Evolutionary conservation across 179 eudicot species (phyloP).

Genomic region (Spergularia azorica): DNA sequence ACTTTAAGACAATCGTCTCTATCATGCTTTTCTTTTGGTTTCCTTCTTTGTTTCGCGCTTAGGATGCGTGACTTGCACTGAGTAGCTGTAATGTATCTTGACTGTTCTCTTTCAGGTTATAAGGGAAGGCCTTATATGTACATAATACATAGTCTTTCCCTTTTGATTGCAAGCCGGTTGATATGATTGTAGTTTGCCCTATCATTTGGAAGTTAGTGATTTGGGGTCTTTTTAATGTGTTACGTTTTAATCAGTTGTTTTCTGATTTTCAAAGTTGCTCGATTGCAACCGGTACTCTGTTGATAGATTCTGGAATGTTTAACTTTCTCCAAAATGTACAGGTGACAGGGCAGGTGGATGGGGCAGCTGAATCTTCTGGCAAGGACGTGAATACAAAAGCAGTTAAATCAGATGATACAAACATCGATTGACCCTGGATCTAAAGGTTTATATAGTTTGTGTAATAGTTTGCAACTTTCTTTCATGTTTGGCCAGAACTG

Average conservation of each 20-base stretch:
- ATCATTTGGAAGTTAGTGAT: too few relatives aligned
- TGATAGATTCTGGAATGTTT: neutral
- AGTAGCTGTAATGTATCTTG: too few relatives aligned
- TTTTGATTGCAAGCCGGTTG: too few relatives aligned
- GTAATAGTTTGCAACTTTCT: slow-evolving; percentile 14
- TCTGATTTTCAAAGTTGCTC: neutral
- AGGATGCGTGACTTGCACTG: too few relatives aligned
- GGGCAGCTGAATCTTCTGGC: slow-evolving; percentile 21
- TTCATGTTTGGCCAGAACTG: slow-evolving; percentile 10
- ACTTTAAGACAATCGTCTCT: too few relatives aligned
- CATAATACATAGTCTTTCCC: too few relatives aligned
- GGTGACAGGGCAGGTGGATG: slow-evolving; percentile 21
- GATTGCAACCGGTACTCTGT: neutral
- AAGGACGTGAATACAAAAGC: slow-evolving; percentile 11
- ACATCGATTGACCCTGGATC: slow-evolving; percentile 22
- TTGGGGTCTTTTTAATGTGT: too few relatives aligned
- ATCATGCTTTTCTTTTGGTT: too few relatives aligned
- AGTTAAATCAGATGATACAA: slow-evolving; percentile 15
- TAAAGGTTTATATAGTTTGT: slow-evolving; percentile 5
- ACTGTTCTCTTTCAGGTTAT: too few relatives aligned
- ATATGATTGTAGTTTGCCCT: too few relatives aligned
- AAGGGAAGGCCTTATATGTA: too few relatives aligned
- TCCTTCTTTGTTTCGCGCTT: too few relatives aligned
- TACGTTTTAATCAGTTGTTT: neutral
- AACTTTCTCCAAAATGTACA: neutral